A percentile compares a stretch with the other conserved stretches of the same genome.
Evolutionary conservation across 305 asterid genomes (phyloP).

Genomic region (Fraxinus floribunda): DNA sequence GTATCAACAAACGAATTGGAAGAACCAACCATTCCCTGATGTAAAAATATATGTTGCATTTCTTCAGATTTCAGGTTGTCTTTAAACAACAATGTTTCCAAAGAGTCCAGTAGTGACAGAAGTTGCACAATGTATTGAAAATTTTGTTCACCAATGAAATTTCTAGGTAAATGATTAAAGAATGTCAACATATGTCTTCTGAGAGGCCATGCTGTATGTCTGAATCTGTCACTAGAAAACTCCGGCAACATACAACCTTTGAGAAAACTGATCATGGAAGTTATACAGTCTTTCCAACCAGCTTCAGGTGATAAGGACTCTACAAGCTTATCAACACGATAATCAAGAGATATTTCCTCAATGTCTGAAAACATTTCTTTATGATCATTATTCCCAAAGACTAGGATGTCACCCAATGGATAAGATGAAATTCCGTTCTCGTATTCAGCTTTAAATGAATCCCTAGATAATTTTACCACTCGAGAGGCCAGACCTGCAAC

Average conservation of each 20-base stretch:
- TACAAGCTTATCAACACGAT: constrained; percentile 48
- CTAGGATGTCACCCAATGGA: constrained; percentile 55
- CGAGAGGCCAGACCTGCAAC: constrained; percentile 53
- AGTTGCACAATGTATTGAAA: constrained; percentile 33
- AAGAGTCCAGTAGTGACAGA: constrained; percentile 32
- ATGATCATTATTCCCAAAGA: constrained; percentile 51
- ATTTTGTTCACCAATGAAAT: constrained; percentile 31
- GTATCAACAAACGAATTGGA: constrained; percentile 8
- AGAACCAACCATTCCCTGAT: not conserved
- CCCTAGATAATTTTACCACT: constrained; percentile 35
- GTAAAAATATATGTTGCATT: constrained; percentile 32
- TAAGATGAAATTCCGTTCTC: constrained; percentile 21
- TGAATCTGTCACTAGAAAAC: constrained; percentile 37
- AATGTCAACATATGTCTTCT: constrained; percentile 37
- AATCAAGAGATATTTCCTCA: constrained; percentile 56
- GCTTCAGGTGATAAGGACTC: constrained; percentile 37
- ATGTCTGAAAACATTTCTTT: constrained; percentile 44
- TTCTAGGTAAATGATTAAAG: constrained; percentile 51
- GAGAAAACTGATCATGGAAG: constrained; percentile 48
- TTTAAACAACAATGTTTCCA: constrained; percentile 39
- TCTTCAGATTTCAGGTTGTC: constrained; percentile 36
- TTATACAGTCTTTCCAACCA: constrained; percentile 49
- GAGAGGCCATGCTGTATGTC: constrained; percentile 29
- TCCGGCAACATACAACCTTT: constrained; percentile 41
- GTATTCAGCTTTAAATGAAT: constrained; percentile 29